Conservation (phyloP, 768 basidiomycete genomes). For the Lyophyllum atratum region DNA sequence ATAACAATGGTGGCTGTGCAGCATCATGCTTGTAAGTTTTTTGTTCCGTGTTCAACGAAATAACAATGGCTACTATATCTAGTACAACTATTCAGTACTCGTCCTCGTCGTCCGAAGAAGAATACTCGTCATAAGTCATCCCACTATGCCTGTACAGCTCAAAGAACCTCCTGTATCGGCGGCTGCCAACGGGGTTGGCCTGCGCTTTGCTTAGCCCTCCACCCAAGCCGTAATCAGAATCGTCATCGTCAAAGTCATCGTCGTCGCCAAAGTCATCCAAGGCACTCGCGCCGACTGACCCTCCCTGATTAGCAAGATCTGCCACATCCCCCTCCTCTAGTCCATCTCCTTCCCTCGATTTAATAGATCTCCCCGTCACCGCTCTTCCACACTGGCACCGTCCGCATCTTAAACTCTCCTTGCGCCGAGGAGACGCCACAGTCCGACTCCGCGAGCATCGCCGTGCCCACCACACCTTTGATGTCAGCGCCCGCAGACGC, state of each 20-base stretch:
- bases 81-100: no score
- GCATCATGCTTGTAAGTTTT: background rate
- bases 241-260: no score
- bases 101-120: no score
- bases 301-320: background rate
- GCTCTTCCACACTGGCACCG: conserved; percentile 3
- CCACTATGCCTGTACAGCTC: background rate
- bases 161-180: no score
- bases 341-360: background rate
- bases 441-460: background rate
- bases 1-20: background rate
- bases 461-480: background rate
- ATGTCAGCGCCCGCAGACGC: background rate
- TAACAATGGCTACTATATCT: no score
- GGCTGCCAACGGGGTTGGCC: no score
- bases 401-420: conserved; percentile 3
- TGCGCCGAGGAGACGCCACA: conserved; percentile 4
- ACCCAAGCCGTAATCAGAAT: no score
- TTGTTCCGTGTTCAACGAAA: background rate
- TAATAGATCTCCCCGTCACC: conserved; percentile 1
- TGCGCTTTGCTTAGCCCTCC: no score
- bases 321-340: conserved; percentile 7
- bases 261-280: background rate
- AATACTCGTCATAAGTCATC: no score
- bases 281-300: background rate